phyloP scores from a whole-genome alignment of 129 eudicot species.

The Pulicaria dysenterica region DNA sequence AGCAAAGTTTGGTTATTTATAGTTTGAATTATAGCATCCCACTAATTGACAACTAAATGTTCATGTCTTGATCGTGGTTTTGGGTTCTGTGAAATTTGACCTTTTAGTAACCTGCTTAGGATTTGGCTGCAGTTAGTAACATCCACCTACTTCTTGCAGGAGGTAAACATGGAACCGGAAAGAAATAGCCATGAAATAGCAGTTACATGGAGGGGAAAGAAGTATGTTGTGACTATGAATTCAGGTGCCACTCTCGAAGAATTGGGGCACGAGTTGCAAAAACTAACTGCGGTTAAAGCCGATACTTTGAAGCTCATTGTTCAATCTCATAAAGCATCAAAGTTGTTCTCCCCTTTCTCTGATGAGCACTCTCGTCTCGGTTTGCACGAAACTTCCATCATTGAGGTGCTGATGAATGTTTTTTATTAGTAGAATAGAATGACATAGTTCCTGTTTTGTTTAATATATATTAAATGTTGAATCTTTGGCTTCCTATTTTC shows the following conservation, averaged over 20 bases:
- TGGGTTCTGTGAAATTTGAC: not conserved
- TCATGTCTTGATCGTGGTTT: not conserved
- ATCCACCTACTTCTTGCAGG: conserved; percentile 23
- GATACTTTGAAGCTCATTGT: conserved; percentile 82
- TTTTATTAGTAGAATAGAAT: not conserved
- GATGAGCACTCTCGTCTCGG: conserved; percentile 61
- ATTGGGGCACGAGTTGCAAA: conserved; percentile 69
- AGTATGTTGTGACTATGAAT: conserved; percentile 51
- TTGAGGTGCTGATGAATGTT: conserved; percentile 48
- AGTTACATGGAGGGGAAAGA: conserved; percentile 82
- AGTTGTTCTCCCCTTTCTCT: conserved; percentile 68
- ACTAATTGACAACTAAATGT: not conserved
- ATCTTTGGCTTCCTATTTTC: conserved; percentile 8
- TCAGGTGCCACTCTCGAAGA: conserved; percentile 53
- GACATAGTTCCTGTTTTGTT: not conserved
- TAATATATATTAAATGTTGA: not conserved
- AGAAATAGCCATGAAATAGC: conserved; percentile 35
- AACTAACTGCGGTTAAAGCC: conserved; percentile 63
- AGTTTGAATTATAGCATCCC: not conserved
- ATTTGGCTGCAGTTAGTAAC: conserved; percentile 13
- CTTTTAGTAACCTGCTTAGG: not conserved
- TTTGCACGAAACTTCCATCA: conserved; percentile 49
- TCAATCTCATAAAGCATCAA: conserved; percentile 59
- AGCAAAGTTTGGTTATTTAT: not conserved
- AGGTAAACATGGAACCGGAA: conserved; percentile 55